Evolutionary conservation across 2,329 filamentous ascomycete genomes (phyloP).

Genomic region (Alternaria solani): DNA sequence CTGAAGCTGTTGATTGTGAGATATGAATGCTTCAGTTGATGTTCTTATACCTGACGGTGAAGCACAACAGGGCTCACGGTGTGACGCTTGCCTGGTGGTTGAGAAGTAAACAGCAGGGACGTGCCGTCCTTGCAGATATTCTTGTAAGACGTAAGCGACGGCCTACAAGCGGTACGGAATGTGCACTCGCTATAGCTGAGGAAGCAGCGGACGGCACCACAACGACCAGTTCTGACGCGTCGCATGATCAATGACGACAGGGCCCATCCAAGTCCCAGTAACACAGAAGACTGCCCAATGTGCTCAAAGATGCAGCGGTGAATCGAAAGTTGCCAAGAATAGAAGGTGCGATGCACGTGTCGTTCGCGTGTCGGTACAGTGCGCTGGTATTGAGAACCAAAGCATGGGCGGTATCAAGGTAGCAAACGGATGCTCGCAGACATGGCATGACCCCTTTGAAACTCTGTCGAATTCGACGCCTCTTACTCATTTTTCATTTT

Average conservation of each 20-base stretch:
- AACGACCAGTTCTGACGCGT: not conserved
- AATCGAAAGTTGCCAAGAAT: not conserved
- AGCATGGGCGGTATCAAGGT: not conserved
- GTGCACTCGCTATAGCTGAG: not conserved
- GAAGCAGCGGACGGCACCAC: not conserved
- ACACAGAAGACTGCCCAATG: not conserved
- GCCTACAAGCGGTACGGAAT: not conserved
- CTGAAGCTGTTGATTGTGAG: not conserved
- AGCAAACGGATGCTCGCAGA: not conserved
- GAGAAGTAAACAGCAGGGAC: not conserved
- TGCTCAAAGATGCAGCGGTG: not conserved
- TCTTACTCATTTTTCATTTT: not conserved
- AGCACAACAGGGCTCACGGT: not conserved
- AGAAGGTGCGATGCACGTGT: conserved; percentile 10
- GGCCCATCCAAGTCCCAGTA: not conserved
- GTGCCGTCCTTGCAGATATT: not conserved
- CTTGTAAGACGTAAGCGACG: not conserved
- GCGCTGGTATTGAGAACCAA: not conserved
- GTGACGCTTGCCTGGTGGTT: not conserved
- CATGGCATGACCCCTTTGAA: not conserved
- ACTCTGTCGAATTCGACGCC: not conserved
- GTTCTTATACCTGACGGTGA: not conserved
- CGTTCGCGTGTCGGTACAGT: conserved; percentile 17
- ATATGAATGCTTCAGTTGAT: not conserved
- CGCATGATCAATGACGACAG: not conserved